Evolutionary conservation across 2,329 filamentous ascomycete species (phyloP), one percentile per base, ranked within the genome.

Genomic region (Penicillium nordicum): DNA sequence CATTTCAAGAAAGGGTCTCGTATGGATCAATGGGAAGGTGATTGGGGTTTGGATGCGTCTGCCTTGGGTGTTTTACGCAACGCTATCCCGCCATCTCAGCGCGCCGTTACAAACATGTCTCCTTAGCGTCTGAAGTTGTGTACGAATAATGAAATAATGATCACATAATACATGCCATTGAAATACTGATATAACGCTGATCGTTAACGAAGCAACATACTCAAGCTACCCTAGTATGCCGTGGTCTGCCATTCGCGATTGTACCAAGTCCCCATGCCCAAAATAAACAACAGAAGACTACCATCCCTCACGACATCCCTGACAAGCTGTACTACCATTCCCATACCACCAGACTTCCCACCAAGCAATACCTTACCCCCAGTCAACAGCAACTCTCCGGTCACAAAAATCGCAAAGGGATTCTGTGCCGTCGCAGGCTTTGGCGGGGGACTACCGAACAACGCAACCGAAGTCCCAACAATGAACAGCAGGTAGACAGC

Each of bases 1-100:
- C 82, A 84, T 64, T 84, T 84, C 69, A 79, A 79, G 50, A 75
- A 78, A 37, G 81, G 82, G 0, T 74, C 72, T 6, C 73, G 74
- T 30, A 84, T 84, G 81, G 72, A 72, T 29, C 73, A 80, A 37
- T 84, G 82, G 82, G 78, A 77, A 50, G 81, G 82, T 3, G 82
- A 80, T 61, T 76, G 82, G 64, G 82, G 82, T 4, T 66, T 84
- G 27, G 71, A 77, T 41, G 42, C 58, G 1, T 61, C 61, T 36
- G 64, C 71, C 12, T 67, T 72, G 57, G 61, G 61, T 12, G 61
- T 66, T 18, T 62, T 77, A 32, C 67, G 72, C 29, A 73, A 74
- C 55, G 72, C 72, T 4, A 57, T 74, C 11, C 57, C 72, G 5
- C 73, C 74, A 3, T 67, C 47, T 38, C 58, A 66, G 29, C 61